phyloP scores from a whole-genome alignment of 2,329 filamentous ascomycete species.

The Microcyclospora pomicola region DNA sequence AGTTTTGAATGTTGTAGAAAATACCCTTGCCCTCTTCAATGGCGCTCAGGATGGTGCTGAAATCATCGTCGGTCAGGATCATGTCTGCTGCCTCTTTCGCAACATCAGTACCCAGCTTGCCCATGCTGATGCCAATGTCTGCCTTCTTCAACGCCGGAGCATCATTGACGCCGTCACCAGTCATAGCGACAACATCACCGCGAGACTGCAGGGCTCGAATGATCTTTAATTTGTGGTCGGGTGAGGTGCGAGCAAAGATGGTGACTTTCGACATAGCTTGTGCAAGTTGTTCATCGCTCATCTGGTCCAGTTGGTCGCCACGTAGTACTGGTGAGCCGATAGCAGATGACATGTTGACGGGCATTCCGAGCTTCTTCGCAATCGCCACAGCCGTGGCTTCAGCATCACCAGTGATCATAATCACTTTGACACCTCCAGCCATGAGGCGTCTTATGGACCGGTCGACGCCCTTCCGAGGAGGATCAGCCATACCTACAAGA shows the following conservation, averaged over 20 bases:
- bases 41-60: slow-evolving; percentile 79
- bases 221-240: slow-evolving; percentile 97
- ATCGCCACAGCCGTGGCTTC: slow-evolving; percentile 92
- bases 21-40: slow-evolving; percentile 99
- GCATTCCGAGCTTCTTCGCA: slow-evolving; percentile 89
- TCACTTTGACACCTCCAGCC: slow-evolving; percentile 88
- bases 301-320: slow-evolving; percentile 83
- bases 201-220: slow-evolving; percentile 79
- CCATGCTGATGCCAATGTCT: slow-evolving; percentile 97
- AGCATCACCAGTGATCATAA: slow-evolving; percentile 98
- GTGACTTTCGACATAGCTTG: slow-evolving; percentile 77
- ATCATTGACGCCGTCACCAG: slow-evolving; percentile 94
- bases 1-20: slow-evolving; percentile 99
- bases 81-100: slow-evolving; percentile 94
- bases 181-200: slow-evolving; percentile 97
- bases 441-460: slow-evolving; percentile 79
- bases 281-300: slow-evolving; percentile 74
- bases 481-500: slow-evolving; percentile 93
- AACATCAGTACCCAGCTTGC: slow-evolving; percentile 84
- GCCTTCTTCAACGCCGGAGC: slow-evolving; percentile 92
- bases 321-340: slow-evolving; percentile 58
- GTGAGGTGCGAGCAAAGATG: slow-evolving; percentile 90
- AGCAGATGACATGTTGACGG: slow-evolving; percentile 49
- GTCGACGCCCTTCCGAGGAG: slow-evolving; percentile 78
- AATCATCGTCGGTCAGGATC: slow-evolving; percentile 82